phyloP scores from a whole-genome alignment of 495 filamentous ascomycete species.

The Elaphomyces granulatus region DNA sequence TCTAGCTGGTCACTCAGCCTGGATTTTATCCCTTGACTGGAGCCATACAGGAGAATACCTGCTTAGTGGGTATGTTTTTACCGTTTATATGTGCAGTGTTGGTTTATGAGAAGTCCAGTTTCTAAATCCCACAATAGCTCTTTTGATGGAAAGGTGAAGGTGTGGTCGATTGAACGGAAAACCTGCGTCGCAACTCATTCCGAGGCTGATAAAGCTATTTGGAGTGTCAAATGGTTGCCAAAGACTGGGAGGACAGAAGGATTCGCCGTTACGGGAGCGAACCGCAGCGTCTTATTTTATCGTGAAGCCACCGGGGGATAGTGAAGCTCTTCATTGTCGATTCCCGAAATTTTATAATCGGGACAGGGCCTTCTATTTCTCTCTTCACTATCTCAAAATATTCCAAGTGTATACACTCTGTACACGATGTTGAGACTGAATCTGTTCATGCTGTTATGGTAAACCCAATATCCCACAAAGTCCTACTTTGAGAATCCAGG shows the following conservation, averaged over 20 bases:
- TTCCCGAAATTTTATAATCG: too few relatives aligned
- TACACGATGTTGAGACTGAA: too few relatives aligned
- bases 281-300: slow-evolving; percentile 71
- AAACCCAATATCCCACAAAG: too few relatives aligned
- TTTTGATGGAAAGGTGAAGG: slow-evolving; percentile 84
- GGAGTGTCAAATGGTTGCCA: slow-evolving; percentile 80
- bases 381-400: too few relatives aligned
- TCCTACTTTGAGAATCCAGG: too few relatives aligned
- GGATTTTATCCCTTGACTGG: slow-evolving; percentile 86
- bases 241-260: slow-evolving; percentile 63
- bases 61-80: slow-evolving; percentile 52
- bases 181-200: slow-evolving; percentile 86
- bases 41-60: slow-evolving; percentile 89
- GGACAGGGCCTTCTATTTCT: too few relatives aligned
- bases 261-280: slow-evolving; percentile 77
- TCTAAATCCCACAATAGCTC: slow-evolving; percentile 27
- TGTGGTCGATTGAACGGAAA: slow-evolving; percentile 76
- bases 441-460: too few relatives aligned
- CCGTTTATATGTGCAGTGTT: not conserved
- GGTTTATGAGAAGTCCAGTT: too few relatives aligned
- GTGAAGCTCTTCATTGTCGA: too few relatives aligned
- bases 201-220: slow-evolving; percentile 74
- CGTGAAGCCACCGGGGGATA: slow-evolving; percentile 73
- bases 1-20: slow-evolving; percentile 61
- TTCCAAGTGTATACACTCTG: too few relatives aligned